phyloP scores from a whole-genome alignment of 352 stramenopile species.

The Stephanocyclus meneghinianus region DNA sequence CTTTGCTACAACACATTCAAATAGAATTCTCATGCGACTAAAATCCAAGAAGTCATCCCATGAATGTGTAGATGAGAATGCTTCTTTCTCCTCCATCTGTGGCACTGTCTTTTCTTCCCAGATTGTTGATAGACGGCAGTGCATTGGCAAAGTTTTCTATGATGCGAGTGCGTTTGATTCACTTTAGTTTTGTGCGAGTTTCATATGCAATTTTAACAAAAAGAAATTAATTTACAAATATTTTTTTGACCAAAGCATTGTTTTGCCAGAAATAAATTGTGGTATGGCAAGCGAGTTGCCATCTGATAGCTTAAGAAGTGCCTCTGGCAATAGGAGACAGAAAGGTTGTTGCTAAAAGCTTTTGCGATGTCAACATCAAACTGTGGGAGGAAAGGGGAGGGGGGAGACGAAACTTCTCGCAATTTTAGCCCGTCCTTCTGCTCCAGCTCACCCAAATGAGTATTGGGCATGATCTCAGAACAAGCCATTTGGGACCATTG shows the following conservation, averaged over 20 bases:
- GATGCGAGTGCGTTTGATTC: too few species aligned
- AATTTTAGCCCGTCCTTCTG: neutral
- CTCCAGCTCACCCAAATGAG: neutral
- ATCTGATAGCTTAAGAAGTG: neutral
- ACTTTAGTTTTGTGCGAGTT: too few species aligned
- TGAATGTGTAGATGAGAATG: constrained; percentile 1
- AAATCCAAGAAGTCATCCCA: constrained; percentile 35
- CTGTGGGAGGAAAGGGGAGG: too few species aligned
- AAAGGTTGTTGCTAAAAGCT: constrained; percentile 46
- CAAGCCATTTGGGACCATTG: too few species aligned
- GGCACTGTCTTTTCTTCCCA: neutral
- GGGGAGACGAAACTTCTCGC: neutral
- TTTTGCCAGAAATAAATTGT: too few species aligned
- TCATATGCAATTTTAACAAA: too few species aligned
- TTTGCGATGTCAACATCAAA: neutral
- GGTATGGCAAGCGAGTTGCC: too few species aligned
- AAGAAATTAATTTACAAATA: too few species aligned
- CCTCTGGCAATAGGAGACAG: constrained; percentile 27
- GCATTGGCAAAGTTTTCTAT: neutral
- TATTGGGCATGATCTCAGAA: too few species aligned
- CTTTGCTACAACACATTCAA: constrained; percentile 4
- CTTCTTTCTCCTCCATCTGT: neutral
- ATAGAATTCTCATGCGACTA: constrained; percentile 13
- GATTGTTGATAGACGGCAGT: neutral
- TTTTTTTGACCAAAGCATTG: too few species aligned